Conservation (phyloP, 2,329 filamentous ascomycete species). For the Fusarium heterosporum region DNA sequence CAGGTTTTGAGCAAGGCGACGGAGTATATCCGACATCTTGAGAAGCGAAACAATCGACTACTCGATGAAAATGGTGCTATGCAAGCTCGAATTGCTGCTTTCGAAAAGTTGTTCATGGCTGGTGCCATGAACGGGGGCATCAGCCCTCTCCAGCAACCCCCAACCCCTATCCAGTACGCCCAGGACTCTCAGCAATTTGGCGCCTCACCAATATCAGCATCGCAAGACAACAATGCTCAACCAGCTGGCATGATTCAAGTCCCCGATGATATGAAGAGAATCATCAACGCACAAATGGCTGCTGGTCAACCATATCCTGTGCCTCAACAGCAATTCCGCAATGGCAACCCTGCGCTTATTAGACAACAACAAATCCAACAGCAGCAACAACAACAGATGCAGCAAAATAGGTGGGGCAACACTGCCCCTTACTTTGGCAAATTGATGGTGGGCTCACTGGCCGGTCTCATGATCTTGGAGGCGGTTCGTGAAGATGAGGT, state of each 20-base stretch:
- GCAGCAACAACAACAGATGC: conserved; percentile 61
- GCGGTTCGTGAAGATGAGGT: conserved; percentile 76
- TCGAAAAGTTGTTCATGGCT: conserved; percentile 82
- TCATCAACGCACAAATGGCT: conserved; percentile 68
- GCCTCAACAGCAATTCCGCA: conserved; percentile 60
- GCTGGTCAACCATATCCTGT: conserved; percentile 65
- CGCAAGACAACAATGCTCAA: conserved; percentile 56
- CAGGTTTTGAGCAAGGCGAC: conserved; percentile 92
- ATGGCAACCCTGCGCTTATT: conserved; percentile 58
- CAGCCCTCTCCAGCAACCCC: conserved; percentile 65
- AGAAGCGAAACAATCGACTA: conserved; percentile 87
- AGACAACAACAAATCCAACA: conserved; percentile 69
- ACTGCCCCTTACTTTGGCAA: conserved; percentile 73
- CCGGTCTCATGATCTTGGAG: conserved; percentile 91
- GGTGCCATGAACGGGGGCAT: conserved; percentile 75
- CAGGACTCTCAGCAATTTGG: conserved; percentile 59
- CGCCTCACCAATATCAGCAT: conserved; percentile 58
- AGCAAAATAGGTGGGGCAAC: conserved; percentile 66
- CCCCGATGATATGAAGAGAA: conserved; percentile 74
- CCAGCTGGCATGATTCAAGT: conserved; percentile 71
- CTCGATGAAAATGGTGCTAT: conserved; percentile 83
- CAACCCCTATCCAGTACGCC: conserved; percentile 64
- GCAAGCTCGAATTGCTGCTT: conserved; percentile 80
- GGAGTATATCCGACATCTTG: conserved; percentile 93
- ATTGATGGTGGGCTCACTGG: conserved; percentile 92